Base-by-base conservation (phyloP, 768 basidiomycete species). In the Suillus americanus region DNA sequence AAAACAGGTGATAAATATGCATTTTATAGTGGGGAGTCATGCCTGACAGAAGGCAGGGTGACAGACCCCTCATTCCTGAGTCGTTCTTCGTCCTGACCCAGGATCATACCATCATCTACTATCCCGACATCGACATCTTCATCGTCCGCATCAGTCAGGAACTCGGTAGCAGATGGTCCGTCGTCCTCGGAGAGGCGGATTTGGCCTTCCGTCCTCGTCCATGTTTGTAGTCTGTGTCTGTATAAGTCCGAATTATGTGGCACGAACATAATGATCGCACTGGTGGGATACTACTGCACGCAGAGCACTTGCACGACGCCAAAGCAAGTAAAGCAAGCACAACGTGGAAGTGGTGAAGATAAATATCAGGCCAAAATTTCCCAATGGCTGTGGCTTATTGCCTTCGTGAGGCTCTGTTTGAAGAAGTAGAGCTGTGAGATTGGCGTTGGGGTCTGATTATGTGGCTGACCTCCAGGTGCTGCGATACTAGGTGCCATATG, bases 181-280 rank as follows among this genome's bases (percentile, higher is more conserved):
- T 90, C 88, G 67, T 91, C 90, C 70, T 85, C 81, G 55, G 88
- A 89, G 25, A 91, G 80, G 10, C 89, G 83, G 62, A 91, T 89
- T 7, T 73, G 79, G 3, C 89, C 89, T 65, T 87, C 85, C 18
- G 75, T 70, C 18, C 77, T 74, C 2, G 80, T 79, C 74, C 88
- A 83, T 7, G 83, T 84, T 67, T 85, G 86, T 61, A 91, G 74
- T 67, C 89, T 91, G 68, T 25, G 61, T 38, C 54, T 51, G 65
- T 16, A 37, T 64, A 13, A 66, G 48, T 37, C 14, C 35, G 10
- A 35, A 57, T 46, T 9, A 68, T 18, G 16, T 41, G 6, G 45
- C 40, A 28, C 13, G 23, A 59, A 16, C 51, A 30, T 18, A 28
- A 35, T 38, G 25, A 46, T 40, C 9, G 80, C 63, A 86, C 89